These are phyloP conservation scores for Taphrina communis DNA, from an alignment of 1,139 yeast genomes.

Conservation along the genomic window DNA sequence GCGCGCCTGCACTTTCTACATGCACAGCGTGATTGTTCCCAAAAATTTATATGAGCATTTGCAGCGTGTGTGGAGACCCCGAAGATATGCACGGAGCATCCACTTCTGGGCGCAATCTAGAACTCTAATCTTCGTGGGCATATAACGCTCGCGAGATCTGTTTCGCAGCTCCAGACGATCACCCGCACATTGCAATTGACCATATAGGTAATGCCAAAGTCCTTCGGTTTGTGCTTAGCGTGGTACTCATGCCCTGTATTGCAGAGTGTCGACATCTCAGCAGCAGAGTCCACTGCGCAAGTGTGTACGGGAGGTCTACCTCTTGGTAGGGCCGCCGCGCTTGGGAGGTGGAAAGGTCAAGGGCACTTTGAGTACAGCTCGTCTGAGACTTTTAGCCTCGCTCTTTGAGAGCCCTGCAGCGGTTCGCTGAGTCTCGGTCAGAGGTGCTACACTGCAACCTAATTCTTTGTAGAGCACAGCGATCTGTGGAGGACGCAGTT, in stretches of 20 bases:
- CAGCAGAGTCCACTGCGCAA: too few relatives aligned
- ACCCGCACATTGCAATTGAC: not conserved
- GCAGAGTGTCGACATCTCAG: too few relatives aligned
- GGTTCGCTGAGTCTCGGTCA: slow-evolving; percentile 81
- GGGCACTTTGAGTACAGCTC: slow-evolving; percentile 86
- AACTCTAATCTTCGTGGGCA: too few relatives aligned
- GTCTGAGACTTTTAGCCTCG: slow-evolving; percentile 69
- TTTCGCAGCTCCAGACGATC: too few relatives aligned
- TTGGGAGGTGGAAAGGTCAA: slow-evolving; percentile 75
- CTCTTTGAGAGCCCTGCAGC: slow-evolving; percentile 77
- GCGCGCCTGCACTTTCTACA: too few relatives aligned
- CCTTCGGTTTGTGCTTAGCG: not conserved
- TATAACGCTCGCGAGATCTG: too few relatives aligned
- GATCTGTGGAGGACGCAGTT: slow-evolving; percentile 64
- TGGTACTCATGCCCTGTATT: not conserved
- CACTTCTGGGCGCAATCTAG: too few relatives aligned
- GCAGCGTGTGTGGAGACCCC: too few relatives aligned
- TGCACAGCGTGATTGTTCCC: too few relatives aligned
- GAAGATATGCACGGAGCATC: too few relatives aligned
- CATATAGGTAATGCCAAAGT: not conserved
- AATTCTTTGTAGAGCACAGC: slow-evolving; percentile 70
- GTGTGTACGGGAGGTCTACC: not conserved
- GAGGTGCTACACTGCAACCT: slow-evolving; percentile 79
- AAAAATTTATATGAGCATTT: too few relatives aligned
- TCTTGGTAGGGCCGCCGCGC: slow-evolving; percentile 16